Evolutionary conservation across 2,329 filamentous ascomycete species (phyloP).

Genomic region (Septoria petroselini): DNA sequence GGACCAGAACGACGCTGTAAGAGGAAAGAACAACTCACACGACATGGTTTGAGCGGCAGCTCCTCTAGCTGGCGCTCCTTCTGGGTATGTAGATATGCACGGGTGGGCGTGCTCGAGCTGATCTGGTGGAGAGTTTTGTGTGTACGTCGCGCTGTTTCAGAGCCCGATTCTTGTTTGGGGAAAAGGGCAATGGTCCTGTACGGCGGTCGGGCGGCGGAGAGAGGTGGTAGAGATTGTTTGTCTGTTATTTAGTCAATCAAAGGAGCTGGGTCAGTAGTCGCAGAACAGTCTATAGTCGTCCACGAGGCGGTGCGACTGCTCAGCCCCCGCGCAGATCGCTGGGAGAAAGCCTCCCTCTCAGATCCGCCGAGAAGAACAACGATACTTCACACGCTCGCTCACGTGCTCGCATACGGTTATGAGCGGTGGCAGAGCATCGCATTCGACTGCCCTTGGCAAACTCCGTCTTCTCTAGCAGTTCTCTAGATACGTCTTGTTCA

Average conservation of each 20-base stretch:
- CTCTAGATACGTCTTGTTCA: too few relatives aligned
- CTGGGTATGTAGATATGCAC: too few relatives aligned
- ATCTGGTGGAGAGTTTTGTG: background rate
- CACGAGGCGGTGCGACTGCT: constrained; percentile 9
- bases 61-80: background rate
- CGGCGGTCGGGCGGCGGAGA: background rate
- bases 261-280: background rate
- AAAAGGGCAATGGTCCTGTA: background rate
- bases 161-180: background rate
- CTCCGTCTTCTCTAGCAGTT: too few relatives aligned
- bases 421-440: too few relatives aligned
- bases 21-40: constrained; percentile 16
- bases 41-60: constrained; percentile 18
- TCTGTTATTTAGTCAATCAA: constrained; percentile 8
- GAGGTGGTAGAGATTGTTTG: background rate
- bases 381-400: background rate
- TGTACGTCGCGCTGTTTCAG: background rate
- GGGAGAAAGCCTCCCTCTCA: too few relatives aligned
- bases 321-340: constrained; percentile 1
- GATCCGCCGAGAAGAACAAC: too few relatives aligned
- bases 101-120: background rate
- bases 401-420: background rate
- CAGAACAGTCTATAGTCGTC: background rate
- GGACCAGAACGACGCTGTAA: background rate
- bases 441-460: too few relatives aligned